Percentiles rank a stretch among this genome's conserved stretches.
Conservation (phyloP, 108 stramenopile genomes). For the Aureococcus anophagefferens region DNA sequence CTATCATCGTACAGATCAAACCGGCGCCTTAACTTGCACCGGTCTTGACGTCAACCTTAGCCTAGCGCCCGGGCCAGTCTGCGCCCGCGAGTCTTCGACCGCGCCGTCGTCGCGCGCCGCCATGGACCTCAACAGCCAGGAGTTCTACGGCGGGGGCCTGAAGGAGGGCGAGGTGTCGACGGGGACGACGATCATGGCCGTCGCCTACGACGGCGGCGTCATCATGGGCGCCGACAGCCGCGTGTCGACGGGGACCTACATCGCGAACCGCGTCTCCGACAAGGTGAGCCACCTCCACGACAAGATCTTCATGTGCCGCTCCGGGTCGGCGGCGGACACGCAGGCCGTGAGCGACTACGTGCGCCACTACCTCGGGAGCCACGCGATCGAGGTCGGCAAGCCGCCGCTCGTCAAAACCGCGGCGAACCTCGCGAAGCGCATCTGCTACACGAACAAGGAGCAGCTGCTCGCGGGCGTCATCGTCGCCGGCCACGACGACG, state of each 20-base stretch:
- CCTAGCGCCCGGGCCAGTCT: no score
- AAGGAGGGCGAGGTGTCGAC: conserved; percentile 49
- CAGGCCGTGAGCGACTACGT: conserved; percentile 40
- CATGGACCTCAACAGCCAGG: no score
- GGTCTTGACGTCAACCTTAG: no score
- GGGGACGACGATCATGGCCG: conserved; percentile 93
- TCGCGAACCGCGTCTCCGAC: conserved; percentile 86
- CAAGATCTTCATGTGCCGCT: conserved; percentile 83
- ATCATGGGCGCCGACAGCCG: conserved; percentile 93
- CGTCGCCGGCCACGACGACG: conserved; percentile 90
- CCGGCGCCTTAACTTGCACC: no score
- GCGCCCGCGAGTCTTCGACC: no score
- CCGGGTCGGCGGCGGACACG: conserved; percentile 90
- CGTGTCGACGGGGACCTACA: conserved; percentile 88
- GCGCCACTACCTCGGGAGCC: neutral
- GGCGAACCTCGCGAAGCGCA: conserved; percentile 65
- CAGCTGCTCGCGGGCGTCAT: conserved; percentile 86
- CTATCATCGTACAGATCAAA: no score
- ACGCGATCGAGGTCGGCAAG: conserved; percentile 73
- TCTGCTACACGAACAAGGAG: conserved; percentile 94
- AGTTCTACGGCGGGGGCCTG: no score
- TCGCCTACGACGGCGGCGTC: conserved; percentile 78
- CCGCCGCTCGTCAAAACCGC: conserved; percentile 78
- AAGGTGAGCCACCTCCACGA: conserved; percentile 87
- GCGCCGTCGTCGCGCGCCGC: no score